Conservation (phyloP, 257 asterid species). For the Phtheirospermum japonicum region DNA sequence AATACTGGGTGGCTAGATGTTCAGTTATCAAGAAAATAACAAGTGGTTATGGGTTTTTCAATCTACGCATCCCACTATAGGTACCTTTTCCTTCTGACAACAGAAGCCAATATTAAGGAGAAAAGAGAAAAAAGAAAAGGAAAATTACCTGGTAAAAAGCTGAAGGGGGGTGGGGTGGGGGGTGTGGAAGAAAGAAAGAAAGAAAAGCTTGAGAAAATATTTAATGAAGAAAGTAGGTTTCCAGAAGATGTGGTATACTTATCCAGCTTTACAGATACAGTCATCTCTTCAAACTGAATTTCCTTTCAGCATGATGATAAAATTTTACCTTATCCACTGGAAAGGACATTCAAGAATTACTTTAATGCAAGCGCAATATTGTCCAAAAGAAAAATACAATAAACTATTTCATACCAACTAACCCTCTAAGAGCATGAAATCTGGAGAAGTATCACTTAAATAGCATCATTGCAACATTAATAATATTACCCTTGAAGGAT, state of each 20-base stretch:
- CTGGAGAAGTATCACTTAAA: conserved; percentile 20
- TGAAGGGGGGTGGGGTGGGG: not conserved
- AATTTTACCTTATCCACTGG: not conserved
- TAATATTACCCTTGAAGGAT: conserved; percentile 24
- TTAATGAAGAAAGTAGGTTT: not conserved
- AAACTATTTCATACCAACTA: conserved; percentile 17
- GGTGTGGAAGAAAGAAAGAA: not conserved
- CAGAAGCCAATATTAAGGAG: not conserved
- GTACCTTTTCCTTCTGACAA: not conserved
- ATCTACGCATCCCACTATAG: not conserved
- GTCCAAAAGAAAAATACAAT: conserved; percentile 6
- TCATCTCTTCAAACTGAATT: conserved; percentile 21
- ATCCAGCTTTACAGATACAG: conserved; percentile 18
- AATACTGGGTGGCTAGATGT: not conserved
- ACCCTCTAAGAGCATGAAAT: conserved; percentile 24
- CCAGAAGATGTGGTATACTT: conserved; percentile 9
- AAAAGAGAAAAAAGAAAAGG: conserved; percentile 1
- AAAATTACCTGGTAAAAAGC: not conserved
- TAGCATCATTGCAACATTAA: conserved; percentile 14
- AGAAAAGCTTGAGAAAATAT: not conserved
- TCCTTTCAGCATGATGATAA: conserved; percentile 21
- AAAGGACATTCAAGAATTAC: conserved; percentile 7
- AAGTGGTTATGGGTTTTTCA: not conserved
- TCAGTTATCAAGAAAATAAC: not conserved
- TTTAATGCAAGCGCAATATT: conserved; percentile 12